Percentiles rank a stretch among this genome's conserved stretches.
phyloP scores from a whole-genome alignment of 352 stramenopile genomes.

The Globisporangium yorkense region DNA sequence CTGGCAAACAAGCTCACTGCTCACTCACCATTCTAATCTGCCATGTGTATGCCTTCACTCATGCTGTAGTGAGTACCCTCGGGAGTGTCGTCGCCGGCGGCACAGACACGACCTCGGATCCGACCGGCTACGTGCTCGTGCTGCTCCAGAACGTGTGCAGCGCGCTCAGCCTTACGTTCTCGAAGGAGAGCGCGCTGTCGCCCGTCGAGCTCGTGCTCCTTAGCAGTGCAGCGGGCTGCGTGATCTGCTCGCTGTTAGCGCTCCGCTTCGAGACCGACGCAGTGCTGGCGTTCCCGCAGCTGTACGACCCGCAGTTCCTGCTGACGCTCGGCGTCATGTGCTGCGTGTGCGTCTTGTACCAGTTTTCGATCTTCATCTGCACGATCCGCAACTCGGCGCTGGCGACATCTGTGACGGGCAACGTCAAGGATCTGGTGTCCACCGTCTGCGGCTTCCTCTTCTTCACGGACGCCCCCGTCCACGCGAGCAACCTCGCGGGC shows the following conservation, averaged over 20 bases:
- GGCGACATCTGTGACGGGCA: slow-evolving; percentile 69
- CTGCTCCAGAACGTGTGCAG: slow-evolving; percentile 68
- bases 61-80: slow-evolving; percentile 38
- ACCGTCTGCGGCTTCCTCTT: slow-evolving; percentile 54
- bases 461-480: slow-evolving; percentile 47
- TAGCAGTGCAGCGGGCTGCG: slow-evolving; percentile 39
- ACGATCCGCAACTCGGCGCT: slow-evolving; percentile 64
- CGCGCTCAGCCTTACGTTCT: slow-evolving; percentile 50
- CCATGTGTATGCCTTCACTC: background rate
- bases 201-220: slow-evolving; percentile 49
- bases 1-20: background rate
- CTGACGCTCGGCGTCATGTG: slow-evolving; percentile 41
- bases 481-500: slow-evolving; percentile 37
- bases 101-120: slow-evolving; percentile 44
- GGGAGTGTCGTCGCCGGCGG: slow-evolving; percentile 52
- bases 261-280: slow-evolving; percentile 34
- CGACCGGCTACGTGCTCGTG: slow-evolving; percentile 46
- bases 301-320: slow-evolving; percentile 29
- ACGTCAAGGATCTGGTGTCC: slow-evolving; percentile 67
- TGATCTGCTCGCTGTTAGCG: slow-evolving; percentile 37
- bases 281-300: slow-evolving; percentile 23
- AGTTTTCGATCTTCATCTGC: slow-evolving; percentile 68
- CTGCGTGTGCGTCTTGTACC: slow-evolving; percentile 63
- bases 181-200: slow-evolving; percentile 53
- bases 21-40: too few relatives aligned